phyloP scores from a whole-genome alignment of 257 asterid species.

The Solanum acaule region DNA sequence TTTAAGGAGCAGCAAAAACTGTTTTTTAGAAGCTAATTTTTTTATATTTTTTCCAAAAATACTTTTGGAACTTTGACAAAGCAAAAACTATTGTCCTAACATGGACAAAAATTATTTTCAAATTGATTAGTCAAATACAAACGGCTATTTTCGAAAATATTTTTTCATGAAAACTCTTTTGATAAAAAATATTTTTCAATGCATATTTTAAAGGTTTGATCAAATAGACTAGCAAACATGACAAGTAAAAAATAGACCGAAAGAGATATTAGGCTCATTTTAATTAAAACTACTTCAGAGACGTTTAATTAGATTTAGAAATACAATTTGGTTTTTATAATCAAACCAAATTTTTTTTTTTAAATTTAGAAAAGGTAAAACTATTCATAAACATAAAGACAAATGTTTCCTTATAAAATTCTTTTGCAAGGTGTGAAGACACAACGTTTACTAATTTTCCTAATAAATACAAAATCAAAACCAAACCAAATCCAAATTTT shows the following conservation, averaged over 20 bases:
- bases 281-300: no score
- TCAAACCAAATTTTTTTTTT: no score
- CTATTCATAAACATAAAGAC: neutral
- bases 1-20: neutral
- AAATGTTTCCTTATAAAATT: neutral
- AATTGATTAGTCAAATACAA: neutral
- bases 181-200: no score
- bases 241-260: no score
- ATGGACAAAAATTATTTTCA: neutral
- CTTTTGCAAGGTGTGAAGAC: neutral
- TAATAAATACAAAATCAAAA: neutral
- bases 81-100: neutral
- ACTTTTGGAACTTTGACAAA: neutral
- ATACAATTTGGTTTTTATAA: no score
- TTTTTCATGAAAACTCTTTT: no score
- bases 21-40: neutral
- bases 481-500: neutral
- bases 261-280: no score
- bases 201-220: no score
- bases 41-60: no score
- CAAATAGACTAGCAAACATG: no score
- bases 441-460: neutral
- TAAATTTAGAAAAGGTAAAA: no score
- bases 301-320: no score
- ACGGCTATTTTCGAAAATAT: fast-evolving